These are phyloP conservation scores for Meredithiella fracta DNA, from an alignment of 2,329 filamentous ascomycete genomes.

Conservation along the genomic window DNA sequence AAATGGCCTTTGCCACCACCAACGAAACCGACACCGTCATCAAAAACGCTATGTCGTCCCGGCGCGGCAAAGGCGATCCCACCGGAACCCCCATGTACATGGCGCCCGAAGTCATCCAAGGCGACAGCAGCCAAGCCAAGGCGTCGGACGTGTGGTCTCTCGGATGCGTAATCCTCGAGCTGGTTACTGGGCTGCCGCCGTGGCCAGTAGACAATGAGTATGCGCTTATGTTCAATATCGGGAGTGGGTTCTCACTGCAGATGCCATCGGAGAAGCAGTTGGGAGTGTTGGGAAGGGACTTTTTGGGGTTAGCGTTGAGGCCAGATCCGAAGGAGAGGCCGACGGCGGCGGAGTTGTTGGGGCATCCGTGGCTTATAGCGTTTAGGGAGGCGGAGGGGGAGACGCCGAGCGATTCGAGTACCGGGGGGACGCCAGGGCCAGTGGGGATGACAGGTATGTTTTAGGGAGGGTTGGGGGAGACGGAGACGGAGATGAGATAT, in stretches of 20 bases:
- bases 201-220: slow-evolving; percentile 98
- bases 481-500: background rate
- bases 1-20: slow-evolving; percentile 18
- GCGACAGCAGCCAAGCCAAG: slow-evolving; percentile 42
- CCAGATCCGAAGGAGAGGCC: slow-evolving; percentile 65
- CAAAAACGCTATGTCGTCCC: slow-evolving; percentile 32
- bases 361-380: slow-evolving; percentile 76
- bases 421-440: slow-evolving; percentile 1
- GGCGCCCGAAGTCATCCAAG: slow-evolving; percentile 96
- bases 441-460: slow-evolving; percentile 6
- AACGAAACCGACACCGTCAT: slow-evolving; percentile 28
- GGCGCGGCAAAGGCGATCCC: slow-evolving; percentile 56
- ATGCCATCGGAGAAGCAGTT: slow-evolving; percentile 71
- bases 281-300: slow-evolving; percentile 70
- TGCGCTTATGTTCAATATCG: slow-evolving; percentile 99
- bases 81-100: slow-evolving; percentile 99
- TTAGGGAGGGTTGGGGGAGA: background rate
- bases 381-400: slow-evolving; percentile 39
- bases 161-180: slow-evolving; percentile 90
- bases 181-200: slow-evolving; percentile 85
- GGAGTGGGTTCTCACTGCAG: slow-evolving; percentile 83
- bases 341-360: slow-evolving; percentile 72
- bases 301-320: slow-evolving; percentile 72
- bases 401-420: slow-evolving; percentile 42
- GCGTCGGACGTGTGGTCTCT: slow-evolving; percentile 93